Evolutionary conservation across 139 green algal species (phyloP), one percentile per base, ranked within the genome.

Genomic region (Auxenochlorella protothecoides): DNA sequence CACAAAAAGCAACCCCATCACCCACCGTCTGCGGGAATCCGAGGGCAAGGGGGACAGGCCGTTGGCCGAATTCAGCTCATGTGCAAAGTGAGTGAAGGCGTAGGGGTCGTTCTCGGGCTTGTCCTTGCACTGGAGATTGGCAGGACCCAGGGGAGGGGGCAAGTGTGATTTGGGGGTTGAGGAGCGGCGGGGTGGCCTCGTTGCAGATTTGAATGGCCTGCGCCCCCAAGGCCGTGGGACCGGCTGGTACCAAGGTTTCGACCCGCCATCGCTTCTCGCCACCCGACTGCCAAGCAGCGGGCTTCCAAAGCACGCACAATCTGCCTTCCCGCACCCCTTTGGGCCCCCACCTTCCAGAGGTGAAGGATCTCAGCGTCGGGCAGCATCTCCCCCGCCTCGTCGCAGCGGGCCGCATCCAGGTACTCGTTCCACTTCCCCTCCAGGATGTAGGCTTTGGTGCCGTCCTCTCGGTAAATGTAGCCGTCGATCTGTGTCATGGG

Each of bases 51-150:
- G 88, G 54, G 77, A 79, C 57, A 79, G 59, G n/a, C 74, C 78
- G 55, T 75, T 78, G 44, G 84, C 80, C 61, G 65, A 84, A 80
- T 92, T 96, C 44, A 96, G 80, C 67, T 81, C 79, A 77, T 90
- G 86, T 4, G 92, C 91, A 78, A 97, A 97, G 66, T 88, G 55
- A 11, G 90, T 97, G 83, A 95, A 94, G 60, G 80, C 79, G 79
- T 97, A 97, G 73, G 92, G 88, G 81, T 97, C 91, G 53, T 81
- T 84, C 64, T 80, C 74, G 10, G 92, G 92, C 84, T 90, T 91
- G 13, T 78, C 73, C 5, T 64, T 71, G 76, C 86, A 90, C 57
- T 86, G 81, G 59, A 69, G 66, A 11, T 57, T 8, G 27, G 60
- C 10, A 44, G 54, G 59, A 4, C n/a, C 7, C 6, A 64, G 59